Percentiles rank a stretch among this genome's conserved stretches.
These are phyloP conservation scores for Thuja plicata DNA, from an alignment of 83 land plant species.

Conservation along the genomic window DNA sequence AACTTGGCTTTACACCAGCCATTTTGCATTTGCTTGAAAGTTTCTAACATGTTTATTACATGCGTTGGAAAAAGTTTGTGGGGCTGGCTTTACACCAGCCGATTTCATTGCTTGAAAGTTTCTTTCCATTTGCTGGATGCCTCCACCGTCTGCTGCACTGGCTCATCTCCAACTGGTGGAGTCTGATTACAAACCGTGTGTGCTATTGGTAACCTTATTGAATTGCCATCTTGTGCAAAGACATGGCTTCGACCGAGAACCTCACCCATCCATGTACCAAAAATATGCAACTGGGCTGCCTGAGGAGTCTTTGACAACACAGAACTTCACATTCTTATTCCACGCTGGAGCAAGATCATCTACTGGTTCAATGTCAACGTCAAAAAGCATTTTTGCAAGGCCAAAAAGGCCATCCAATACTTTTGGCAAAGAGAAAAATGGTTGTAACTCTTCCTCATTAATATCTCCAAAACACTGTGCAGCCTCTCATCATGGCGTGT, in stretches of 20 bases:
- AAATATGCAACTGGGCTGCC: constrained; percentile 75
- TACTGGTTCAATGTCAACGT: constrained; percentile 71
- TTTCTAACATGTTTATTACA: too few relatives aligned
- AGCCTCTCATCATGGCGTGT: too few relatives aligned
- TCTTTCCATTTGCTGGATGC: too few relatives aligned
- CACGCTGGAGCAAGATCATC: constrained; percentile 93
- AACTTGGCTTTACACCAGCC: too few relatives aligned
- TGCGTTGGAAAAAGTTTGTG: too few relatives aligned
- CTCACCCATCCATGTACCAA: constrained; percentile 97
- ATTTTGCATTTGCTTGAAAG: too few relatives aligned
- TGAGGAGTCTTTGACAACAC: constrained; percentile 64
- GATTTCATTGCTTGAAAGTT: too few relatives aligned
- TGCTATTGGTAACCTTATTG: constrained; percentile 74
- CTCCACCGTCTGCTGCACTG: too few relatives aligned
- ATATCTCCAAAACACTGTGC: too few relatives aligned
- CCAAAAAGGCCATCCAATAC: constrained; percentile 86
- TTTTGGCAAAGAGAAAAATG: constrained; percentile 85
- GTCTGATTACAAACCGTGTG: constrained; percentile 94
- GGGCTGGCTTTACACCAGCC: too few relatives aligned
- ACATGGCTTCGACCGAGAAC: constrained; percentile 74
- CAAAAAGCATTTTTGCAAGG: constrained; percentile 78
- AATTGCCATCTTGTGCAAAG: constrained; percentile 58
- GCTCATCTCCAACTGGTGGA: constrained; percentile 84
- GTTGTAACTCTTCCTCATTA: too few relatives aligned
- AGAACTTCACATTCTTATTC: constrained; percentile 76